Conservation (phyloP, 768 basidiomycete species). For the Boletus vinaceobasis region DNA sequence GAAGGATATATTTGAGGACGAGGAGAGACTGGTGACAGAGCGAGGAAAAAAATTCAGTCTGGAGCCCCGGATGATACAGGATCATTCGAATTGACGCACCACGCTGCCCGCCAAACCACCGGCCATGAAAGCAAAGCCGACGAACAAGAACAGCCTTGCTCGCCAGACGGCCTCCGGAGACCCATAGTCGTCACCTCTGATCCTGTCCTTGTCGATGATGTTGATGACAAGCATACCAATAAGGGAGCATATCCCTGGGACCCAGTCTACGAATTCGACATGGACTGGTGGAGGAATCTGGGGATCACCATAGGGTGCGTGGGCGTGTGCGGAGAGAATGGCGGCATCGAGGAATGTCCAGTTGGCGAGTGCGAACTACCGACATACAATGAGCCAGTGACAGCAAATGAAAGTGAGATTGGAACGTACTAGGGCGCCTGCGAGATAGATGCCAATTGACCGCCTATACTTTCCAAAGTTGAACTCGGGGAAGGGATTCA, state of each 20-base stretch:
- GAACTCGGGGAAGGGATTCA: slow-evolving; percentile 81
- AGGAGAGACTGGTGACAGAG: slow-evolving; percentile 62
- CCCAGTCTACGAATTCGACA: slow-evolving; percentile 93
- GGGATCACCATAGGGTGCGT: slow-evolving; percentile 67
- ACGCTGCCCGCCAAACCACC: slow-evolving; percentile 97
- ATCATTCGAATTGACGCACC: slow-evolving; percentile 51
- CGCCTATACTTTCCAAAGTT: slow-evolving; percentile 75
- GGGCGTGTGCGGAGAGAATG: slow-evolving; percentile 84
- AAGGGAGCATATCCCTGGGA: slow-evolving; percentile 92
- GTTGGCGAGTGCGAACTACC: slow-evolving; percentile 87
- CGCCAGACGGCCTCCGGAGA: slow-evolving; percentile 87
- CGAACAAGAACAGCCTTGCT: slow-evolving; percentile 85
- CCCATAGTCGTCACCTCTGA: slow-evolving; percentile 78
- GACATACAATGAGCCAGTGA: background rate
- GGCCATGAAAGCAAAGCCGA: slow-evolving; percentile 97
- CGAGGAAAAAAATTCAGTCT: background rate
- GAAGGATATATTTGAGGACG: slow-evolving; percentile 85
- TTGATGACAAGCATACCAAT: slow-evolving; percentile 92
- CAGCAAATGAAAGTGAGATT: background rate
- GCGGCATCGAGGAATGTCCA: slow-evolving; percentile 96
- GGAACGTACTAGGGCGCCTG: slow-evolving; percentile 83
- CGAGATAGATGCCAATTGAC: slow-evolving; percentile 83
- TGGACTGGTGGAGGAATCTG: slow-evolving; percentile 70
- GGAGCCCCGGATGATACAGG: background rate
- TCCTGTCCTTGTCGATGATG: slow-evolving; percentile 90